Percentiles rank a stretch among this genome's conserved stretches.
These are phyloP conservation scores for Dacryopinax spathularia DNA, from an alignment of 768 basidiomycete genomes.

Conservation along the genomic window DNA sequence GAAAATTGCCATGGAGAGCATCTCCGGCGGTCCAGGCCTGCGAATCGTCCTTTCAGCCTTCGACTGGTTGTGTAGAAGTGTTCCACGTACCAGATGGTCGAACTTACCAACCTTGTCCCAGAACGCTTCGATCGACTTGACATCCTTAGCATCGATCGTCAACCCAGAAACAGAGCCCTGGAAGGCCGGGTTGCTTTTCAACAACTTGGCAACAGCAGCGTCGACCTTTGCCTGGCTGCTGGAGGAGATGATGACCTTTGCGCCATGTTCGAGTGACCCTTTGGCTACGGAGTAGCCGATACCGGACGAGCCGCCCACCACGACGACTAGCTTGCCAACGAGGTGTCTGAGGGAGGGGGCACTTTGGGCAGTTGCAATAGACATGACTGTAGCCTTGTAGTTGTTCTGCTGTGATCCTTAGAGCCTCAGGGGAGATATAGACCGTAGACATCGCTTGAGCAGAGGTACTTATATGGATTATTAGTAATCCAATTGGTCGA, in stretches of 20 bases:
- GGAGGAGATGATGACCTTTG: conserved; percentile 8
- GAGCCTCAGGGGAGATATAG: too few relatives aligned
- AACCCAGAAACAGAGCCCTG: conserved; percentile 5
- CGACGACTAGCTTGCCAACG: not conserved
- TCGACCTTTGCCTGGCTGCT: conserved; percentile 3
- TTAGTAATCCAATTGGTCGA: too few relatives aligned
- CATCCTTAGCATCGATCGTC: conserved; percentile 4
- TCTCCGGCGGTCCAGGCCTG: not conserved
- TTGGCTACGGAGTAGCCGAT: conserved; percentile 10
- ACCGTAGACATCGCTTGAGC: too few relatives aligned
- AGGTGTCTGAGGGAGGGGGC: not conserved
- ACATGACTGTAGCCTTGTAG: too few relatives aligned
- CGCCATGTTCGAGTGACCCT: conserved; percentile 5
- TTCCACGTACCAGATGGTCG: conserved; percentile 10
- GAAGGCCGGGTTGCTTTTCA: not conserved
- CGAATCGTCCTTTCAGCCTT: not conserved
- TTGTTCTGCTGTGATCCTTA: too few relatives aligned
- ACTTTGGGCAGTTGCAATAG: not conserved
- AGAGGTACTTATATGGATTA: too few relatives aligned
- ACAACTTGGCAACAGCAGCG: conserved; percentile 4
- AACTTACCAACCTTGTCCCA: conserved; percentile 9
- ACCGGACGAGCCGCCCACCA: not conserved
- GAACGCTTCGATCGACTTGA: not conserved
- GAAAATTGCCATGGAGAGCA: not conserved
- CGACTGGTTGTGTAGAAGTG: not conserved